phyloP scores from a whole-genome alignment of 202 grass and related monocot genomes.

The Musa balbisiana region DNA sequence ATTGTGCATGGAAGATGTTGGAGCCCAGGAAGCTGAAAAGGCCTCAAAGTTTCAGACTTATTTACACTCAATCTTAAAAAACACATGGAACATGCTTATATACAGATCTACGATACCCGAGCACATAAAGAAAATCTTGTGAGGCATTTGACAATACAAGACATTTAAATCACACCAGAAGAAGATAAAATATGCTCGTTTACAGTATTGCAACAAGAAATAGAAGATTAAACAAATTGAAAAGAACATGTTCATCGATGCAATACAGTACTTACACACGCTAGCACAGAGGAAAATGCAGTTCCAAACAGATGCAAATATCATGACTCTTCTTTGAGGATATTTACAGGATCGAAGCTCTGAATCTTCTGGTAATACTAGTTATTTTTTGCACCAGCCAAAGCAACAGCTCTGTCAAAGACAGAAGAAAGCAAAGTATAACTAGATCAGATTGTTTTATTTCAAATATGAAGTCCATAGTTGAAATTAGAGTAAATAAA shows the following conservation, averaged over 20 bases:
- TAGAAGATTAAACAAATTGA: neutral
- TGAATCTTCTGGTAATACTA: neutral
- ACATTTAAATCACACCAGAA: neutral
- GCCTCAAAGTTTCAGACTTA: too few species aligned
- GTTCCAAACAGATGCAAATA: neutral
- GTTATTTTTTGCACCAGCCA: slow-evolving; percentile 42
- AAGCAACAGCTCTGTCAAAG: slow-evolving; percentile 76
- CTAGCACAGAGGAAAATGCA: neutral
- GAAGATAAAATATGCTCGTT: neutral
- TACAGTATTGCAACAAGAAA: neutral
- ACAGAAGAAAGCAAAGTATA: neutral
- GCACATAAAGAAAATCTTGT: neutral
- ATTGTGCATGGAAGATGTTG: too few species aligned
- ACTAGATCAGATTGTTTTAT: neutral
- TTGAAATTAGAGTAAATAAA: too few species aligned
- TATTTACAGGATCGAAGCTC: neutral
- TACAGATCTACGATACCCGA: too few species aligned
- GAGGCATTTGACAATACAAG: neutral
- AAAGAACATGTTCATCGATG: neutral
- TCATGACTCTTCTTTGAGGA: neutral
- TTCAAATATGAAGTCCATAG: too few species aligned
- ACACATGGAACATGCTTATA: too few species aligned
- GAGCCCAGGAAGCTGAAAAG: too few species aligned
- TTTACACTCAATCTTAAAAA: too few species aligned
- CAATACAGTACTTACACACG: neutral